Evolutionary conservation across 805 yeast genomes (phyloP).

Genomic region (Lachancea kluyveri): DNA sequence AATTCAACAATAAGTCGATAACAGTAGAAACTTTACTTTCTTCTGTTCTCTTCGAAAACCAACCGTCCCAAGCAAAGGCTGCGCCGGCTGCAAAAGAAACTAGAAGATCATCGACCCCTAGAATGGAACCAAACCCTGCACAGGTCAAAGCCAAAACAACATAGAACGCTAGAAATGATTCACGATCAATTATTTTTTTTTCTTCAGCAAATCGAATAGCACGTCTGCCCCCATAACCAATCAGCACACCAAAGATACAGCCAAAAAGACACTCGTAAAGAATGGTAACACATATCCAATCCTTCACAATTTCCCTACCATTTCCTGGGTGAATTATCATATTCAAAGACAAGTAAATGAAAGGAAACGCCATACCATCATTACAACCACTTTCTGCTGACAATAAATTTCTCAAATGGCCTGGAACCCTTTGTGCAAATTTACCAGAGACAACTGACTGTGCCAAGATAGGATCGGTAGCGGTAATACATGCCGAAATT

Average conservation of each 20-base stretch:
- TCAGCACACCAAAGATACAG: conserved; percentile 58
- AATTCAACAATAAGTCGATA: conserved; percentile 76
- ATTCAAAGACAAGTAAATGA: conserved; percentile 65
- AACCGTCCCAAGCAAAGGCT: conserved; percentile 90
- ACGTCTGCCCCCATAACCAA: conserved; percentile 68
- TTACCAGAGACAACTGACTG: conserved; percentile 92
- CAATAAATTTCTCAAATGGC: conserved; percentile 78
- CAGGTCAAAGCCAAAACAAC: conserved; percentile 76
- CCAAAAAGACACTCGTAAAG: conserved; percentile 82
- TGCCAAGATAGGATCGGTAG: conserved; percentile 92
- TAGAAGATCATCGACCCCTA: conserved; percentile 84
- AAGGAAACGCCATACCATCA: conserved; percentile 96
- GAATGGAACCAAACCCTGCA: conserved; percentile 82
- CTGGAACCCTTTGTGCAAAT: conserved; percentile 86
- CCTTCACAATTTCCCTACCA: conserved; percentile 62
- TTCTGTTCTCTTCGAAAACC: conserved; percentile 76
- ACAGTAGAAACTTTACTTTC: conserved; percentile 85
- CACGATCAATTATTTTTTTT: conserved; percentile 70
- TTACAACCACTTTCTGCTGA: conserved; percentile 86
- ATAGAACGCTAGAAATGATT: conserved; percentile 81
- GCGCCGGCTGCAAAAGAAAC: conserved; percentile 92
- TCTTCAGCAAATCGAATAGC: conserved; percentile 69
- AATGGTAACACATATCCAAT: conserved; percentile 73
- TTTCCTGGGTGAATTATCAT: conserved; percentile 61
- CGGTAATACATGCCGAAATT: conserved; percentile 84